These are phyloP conservation scores for Blastomyces emzantsi DNA, from an alignment of 2,329 filamentous ascomycete genomes.

Conservation along the genomic window DNA sequence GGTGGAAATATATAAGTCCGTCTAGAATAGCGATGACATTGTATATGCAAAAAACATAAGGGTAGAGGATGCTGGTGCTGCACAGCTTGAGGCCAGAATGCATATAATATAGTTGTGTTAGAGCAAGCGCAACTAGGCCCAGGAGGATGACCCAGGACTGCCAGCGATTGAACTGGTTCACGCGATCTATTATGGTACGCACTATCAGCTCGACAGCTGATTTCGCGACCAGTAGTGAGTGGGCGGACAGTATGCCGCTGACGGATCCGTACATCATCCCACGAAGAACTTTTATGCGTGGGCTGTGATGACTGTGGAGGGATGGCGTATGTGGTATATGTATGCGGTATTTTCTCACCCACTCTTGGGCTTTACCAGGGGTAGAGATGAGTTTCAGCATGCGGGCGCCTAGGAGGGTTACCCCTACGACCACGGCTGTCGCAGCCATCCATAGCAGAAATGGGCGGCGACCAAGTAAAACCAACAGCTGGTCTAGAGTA, in stretches of 20 bases:
- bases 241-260: slow-evolving; percentile 86
- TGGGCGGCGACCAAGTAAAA: slow-evolving; percentile 59
- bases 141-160: slow-evolving; percentile 88
- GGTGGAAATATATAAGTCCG: slow-evolving; percentile 92
- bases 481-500: slow-evolving; percentile 69
- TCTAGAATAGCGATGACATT: slow-evolving; percentile 98
- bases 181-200: slow-evolving; percentile 69
- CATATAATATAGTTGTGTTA: slow-evolving; percentile 90
- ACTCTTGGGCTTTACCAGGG: slow-evolving; percentile 23
- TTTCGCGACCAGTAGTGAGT: slow-evolving; percentile 87
- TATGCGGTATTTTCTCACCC: slow-evolving; percentile 20
- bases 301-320: slow-evolving; percentile 34
- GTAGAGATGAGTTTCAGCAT: slow-evolving; percentile 32
- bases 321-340: slow-evolving; percentile 27
- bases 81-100: slow-evolving; percentile 89
- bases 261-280: slow-evolving; percentile 84
- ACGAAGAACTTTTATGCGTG: slow-evolving; percentile 63
- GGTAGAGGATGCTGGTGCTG: slow-evolving; percentile 91
- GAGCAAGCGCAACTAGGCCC: slow-evolving; percentile 67
- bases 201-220: slow-evolving; percentile 93
- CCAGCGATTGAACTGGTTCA: slow-evolving; percentile 93
- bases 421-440: slow-evolving; percentile 62
- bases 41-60: slow-evolving; percentile 96
- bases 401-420: slow-evolving; percentile 54
- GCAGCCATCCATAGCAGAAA: slow-evolving; percentile 86